These are phyloP conservation scores for Populus tomentosa DNA, from an alignment of 441 rosid genomes.

Conservation along the genomic window DNA sequence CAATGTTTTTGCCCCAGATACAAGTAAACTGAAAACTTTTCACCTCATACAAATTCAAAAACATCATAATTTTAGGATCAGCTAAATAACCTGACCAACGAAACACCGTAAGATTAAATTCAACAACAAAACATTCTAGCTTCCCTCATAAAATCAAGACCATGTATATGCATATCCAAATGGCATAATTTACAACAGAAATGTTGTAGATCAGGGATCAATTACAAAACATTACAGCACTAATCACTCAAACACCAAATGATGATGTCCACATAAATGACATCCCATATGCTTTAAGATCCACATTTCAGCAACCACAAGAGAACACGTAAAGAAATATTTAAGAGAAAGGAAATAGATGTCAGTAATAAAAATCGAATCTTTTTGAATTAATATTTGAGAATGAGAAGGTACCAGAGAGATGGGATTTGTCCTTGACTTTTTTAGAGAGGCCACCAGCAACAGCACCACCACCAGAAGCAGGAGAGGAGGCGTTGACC, in stretches of 20 bases:
- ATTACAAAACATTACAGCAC: not conserved
- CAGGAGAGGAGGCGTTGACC: constrained; percentile 48
- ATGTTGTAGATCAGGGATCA: not conserved
- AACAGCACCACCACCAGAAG: constrained; percentile 15
- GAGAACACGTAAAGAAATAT: too few relatives aligned
- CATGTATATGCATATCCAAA: not conserved
- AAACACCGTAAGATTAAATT: not conserved
- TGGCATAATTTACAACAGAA: not conserved
- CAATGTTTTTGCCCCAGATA: not conserved
- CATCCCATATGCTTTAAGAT: not conserved
- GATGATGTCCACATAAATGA: not conserved
- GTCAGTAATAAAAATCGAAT: not conserved
- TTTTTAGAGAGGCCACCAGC: constrained; percentile 55
- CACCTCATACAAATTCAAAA: not conserved
- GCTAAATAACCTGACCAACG: not conserved
- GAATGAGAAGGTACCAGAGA: constrained; percentile 51
- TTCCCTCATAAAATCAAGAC: not conserved
- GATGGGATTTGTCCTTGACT: constrained; percentile 89
- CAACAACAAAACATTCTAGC: not conserved
- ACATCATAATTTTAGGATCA: not conserved
- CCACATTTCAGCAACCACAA: not conserved
- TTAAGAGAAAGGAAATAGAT: not conserved
- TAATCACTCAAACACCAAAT: not conserved
- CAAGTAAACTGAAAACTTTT: not conserved
- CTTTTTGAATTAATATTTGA: not conserved